Evolutionary conservation across 2,329 filamentous ascomycete genomes (phyloP).

Genomic region (Ilyonectria mors-panacis): DNA sequence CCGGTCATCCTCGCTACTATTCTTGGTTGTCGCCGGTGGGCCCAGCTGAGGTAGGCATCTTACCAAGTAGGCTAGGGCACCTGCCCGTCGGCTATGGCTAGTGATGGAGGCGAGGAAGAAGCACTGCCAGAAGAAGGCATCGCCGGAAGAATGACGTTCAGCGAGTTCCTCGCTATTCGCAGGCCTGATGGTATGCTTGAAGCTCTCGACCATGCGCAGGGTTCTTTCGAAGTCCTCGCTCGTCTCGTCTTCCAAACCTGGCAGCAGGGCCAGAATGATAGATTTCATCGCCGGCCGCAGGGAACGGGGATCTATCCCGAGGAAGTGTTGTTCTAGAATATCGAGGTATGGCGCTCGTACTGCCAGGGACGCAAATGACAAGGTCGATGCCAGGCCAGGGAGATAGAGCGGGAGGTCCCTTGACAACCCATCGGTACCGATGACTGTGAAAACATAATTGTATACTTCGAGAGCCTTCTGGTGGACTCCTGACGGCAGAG

Average conservation of each 20-base stretch:
- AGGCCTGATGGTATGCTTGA: slow-evolving; percentile 78
- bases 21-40: slow-evolving; percentile 29
- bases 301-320: slow-evolving; percentile 78
- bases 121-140: slow-evolving; percentile 98
- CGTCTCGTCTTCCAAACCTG: slow-evolving; percentile 94
- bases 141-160: slow-evolving; percentile 71
- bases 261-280: slow-evolving; percentile 88
- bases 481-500: slow-evolving; percentile 94
- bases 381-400: slow-evolving; percentile 87
- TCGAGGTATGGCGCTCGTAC: slow-evolving; percentile 89
- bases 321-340: slow-evolving; percentile 84
- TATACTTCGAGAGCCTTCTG: slow-evolving; percentile 98
- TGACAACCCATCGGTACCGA: slow-evolving; percentile 85
- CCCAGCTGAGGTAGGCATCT: slow-evolving; percentile 76
- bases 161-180: slow-evolving; percentile 65
- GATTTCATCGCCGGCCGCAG: slow-evolving; percentile 92
- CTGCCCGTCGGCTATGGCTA: slow-evolving; percentile 85
- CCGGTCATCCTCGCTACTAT: slow-evolving; percentile 50
- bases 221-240: slow-evolving; percentile 97
- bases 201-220: slow-evolving; percentile 81
- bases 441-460: slow-evolving; percentile 86
- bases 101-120: slow-evolving; percentile 96
- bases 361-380: slow-evolving; percentile 95
- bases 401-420: slow-evolving; percentile 89
- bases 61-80: slow-evolving; percentile 88